Conservation (phyloP, 202 grass and related monocot species). For the Panicum virgatum region DNA sequence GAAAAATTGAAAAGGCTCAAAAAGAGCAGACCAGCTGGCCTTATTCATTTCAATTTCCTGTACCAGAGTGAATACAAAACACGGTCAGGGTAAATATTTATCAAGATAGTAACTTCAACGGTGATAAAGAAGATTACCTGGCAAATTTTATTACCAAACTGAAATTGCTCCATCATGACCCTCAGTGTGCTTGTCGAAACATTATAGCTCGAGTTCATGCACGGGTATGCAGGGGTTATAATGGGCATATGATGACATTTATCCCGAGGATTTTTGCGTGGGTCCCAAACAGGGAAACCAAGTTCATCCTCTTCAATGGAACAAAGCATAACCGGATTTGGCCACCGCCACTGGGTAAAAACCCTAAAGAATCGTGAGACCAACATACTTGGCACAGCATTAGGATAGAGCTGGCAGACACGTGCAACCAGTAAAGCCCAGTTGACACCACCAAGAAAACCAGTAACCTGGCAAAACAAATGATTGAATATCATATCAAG, state of each 20-base stretch:
- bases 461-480: conserved; percentile 67
- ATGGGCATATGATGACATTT: conserved; percentile 93
- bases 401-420: conserved; percentile 93
- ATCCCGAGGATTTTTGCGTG: conserved; percentile 88
- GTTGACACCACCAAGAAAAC: conserved; percentile 97
- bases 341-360: conserved; percentile 90
- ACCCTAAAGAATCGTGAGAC: conserved; percentile 91
- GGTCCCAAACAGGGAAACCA: conserved; percentile 95
- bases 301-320: conserved; percentile 85
- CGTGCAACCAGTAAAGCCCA: conserved; percentile 91
- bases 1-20: conserved; percentile 82
- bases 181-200: conserved; percentile 89
- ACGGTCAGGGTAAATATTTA: conserved; percentile 35
- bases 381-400: conserved; percentile 92
- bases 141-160: conserved; percentile 87
- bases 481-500: not conserved
- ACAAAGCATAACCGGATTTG: conserved; percentile 93
- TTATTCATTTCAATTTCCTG: conserved; percentile 94
- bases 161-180: conserved; percentile 90
- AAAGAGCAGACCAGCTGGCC: conserved; percentile 69
- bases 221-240: conserved; percentile 96
- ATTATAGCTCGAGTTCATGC: conserved; percentile 99
- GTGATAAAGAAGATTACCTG: conserved; percentile 50
- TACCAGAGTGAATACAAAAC: conserved; percentile 2
- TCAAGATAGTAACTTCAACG: conserved; percentile 21